Evolutionary conservation across 257 asterid species (phyloP).

Genomic region (Solanum clarkiae): DNA sequence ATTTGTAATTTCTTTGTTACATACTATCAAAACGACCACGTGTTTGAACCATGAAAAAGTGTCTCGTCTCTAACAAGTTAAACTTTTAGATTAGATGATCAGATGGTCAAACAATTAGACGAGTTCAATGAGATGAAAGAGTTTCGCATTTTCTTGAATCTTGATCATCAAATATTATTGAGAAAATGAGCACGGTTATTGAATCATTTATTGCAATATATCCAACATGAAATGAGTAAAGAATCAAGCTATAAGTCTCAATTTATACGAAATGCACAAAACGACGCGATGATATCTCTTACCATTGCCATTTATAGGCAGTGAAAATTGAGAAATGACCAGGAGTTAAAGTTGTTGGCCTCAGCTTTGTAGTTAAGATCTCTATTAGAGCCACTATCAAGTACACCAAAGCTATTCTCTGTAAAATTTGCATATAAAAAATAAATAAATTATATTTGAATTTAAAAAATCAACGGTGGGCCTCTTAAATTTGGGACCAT

Average conservation of each 20-base stretch:
- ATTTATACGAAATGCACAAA: neutral
- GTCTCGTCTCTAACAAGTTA: neutral
- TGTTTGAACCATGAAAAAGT: neutral
- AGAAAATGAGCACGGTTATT: neutral
- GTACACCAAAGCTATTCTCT: slow-evolving; percentile 93
- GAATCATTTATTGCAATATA: neutral
- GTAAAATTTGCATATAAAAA: neutral
- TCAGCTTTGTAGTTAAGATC: slow-evolving; percentile 49
- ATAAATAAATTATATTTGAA: neutral
- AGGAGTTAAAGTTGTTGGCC: slow-evolving; percentile 39
- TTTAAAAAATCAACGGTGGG: neutral
- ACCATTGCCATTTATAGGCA: slow-evolving; percentile 91
- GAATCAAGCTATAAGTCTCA: neutral
- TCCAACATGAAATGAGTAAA: neutral
- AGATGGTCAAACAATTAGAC: neutral
- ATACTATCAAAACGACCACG: neutral
- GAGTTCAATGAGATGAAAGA: neutral
- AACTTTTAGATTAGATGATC: neutral
- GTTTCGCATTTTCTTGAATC: neutral
- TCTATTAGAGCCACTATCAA: slow-evolving; percentile 68
- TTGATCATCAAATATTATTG: neutral
- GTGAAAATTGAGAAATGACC: slow-evolving; percentile 53
- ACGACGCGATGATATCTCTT: neutral
- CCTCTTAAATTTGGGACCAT: neutral
- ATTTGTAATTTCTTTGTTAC: neutral